phyloP scores from a whole-genome alignment of 257 asterid genomes.

The Ballota nigra region DNA sequence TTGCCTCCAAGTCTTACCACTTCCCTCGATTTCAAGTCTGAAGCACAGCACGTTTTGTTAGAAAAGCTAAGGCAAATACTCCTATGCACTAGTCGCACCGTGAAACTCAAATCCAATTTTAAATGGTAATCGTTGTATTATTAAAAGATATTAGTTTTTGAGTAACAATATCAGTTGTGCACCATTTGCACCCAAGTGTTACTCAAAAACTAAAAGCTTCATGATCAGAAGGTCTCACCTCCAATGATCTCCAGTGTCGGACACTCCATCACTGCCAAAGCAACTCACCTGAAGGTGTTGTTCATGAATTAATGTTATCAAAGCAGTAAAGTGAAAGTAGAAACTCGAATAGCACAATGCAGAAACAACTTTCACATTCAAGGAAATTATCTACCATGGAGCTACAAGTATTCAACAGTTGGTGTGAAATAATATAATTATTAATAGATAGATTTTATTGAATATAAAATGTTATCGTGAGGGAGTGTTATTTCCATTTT shows the following conservation, averaged over 20 bases:
- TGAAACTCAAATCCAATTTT: too few species aligned
- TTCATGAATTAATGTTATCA: constrained; percentile 6
- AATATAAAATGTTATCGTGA: too few species aligned
- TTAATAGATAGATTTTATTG: too few species aligned
- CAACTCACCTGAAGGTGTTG: constrained; percentile 74
- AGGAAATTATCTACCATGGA: neutral
- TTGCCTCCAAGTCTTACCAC: constrained; percentile 96
- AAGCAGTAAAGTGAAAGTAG: neutral
- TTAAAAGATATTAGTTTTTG: too few species aligned
- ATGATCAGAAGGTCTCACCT: constrained; percentile 42
- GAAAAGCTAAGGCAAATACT: neutral
- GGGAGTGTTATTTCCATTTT: too few species aligned
- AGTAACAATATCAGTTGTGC: too few species aligned
- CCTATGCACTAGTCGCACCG: too few species aligned
- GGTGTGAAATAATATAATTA: neutral
- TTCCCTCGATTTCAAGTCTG: constrained; percentile 95
- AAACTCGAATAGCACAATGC: neutral
- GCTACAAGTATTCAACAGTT: constrained; percentile 4
- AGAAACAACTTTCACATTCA: neutral
- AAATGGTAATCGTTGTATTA: too few species aligned
- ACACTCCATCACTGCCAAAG: constrained; percentile 77
- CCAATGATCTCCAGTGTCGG: constrained; percentile 97
- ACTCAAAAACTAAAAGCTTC: neutral
- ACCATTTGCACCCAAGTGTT: too few species aligned
- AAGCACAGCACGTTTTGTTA: neutral